These are phyloP conservation scores for Dictyostelium capitatum DNA, from an alignment of 78 protist genomes.

Conservation along the genomic window DNA sequence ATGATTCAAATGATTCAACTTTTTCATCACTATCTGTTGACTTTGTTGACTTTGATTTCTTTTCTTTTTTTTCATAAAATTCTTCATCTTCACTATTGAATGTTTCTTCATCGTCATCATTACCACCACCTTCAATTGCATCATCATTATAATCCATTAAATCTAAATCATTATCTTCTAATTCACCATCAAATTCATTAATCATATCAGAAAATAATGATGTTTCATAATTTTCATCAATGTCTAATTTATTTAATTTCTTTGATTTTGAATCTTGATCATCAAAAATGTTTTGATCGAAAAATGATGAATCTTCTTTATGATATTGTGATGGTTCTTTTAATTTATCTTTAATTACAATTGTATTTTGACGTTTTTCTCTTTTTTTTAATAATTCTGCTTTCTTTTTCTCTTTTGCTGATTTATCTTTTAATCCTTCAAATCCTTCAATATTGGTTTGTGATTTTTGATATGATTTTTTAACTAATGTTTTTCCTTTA, in stretches of 20 bases:
- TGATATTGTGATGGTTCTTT: background rate
- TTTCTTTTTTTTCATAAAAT: background rate
- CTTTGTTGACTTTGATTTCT: slow-evolving; percentile 16
- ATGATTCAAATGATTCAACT: background rate
- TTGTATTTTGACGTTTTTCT: background rate
- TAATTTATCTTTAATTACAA: slow-evolving; percentile 28
- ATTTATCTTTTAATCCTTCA: background rate
- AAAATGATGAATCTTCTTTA: slow-evolving; percentile 38
- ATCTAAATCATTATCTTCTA: slow-evolving; percentile 17
- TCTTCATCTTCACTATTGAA: slow-evolving; percentile 30
- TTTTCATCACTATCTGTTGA: background rate
- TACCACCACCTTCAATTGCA: background rate
- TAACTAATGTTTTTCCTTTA: background rate
- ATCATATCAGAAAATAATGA: slow-evolving; percentile 5
- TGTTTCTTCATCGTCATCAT: background rate
- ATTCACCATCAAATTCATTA: slow-evolving; percentile 10
- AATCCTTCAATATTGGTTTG: background rate
- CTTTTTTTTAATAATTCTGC: background rate
- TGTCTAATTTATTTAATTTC: background rate
- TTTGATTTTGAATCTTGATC: background rate
- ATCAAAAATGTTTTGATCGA: background rate
- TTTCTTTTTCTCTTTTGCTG: slow-evolving; percentile 15
- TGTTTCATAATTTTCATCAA: slow-evolving; percentile 19
- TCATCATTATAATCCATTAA: slow-evolving; percentile 50
- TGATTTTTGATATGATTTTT: background rate